Conservation (phyloP, 192 early-diverging fungal genomes). For the Haplosporangium gracile region DNA sequence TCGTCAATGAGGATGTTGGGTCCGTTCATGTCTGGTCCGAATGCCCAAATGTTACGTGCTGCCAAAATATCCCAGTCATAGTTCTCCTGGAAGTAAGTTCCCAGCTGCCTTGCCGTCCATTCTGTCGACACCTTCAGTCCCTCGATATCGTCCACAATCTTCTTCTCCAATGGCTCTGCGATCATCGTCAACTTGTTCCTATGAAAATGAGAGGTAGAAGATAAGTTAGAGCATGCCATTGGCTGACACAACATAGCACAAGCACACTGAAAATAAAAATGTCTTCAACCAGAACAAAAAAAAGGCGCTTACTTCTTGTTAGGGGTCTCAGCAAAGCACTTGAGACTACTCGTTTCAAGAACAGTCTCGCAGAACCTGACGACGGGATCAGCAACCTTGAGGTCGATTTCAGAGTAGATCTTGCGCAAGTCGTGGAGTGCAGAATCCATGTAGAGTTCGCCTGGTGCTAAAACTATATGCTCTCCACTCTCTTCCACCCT, state of each 20-base stretch:
- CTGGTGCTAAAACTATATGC: conserved; percentile 94
- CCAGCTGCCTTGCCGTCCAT: conserved; percentile 83
- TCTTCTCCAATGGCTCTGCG: conserved; percentile 92
- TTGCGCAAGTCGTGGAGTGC: conserved; percentile 95
- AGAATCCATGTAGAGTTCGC: conserved; percentile 97
- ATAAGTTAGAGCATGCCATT: not conserved
- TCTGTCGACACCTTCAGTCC: conserved; percentile 74
- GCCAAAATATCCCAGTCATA: conserved; percentile 97
- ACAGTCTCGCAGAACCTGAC: conserved; percentile 97
- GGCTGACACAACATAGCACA: not conserved
- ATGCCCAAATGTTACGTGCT: conserved; percentile 96
- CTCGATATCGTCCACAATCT: conserved; percentile 95
- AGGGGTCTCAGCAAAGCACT: conserved; percentile 98
- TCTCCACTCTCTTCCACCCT: conserved; percentile 98
- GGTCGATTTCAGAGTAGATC: conserved; percentile 96
- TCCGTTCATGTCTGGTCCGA: conserved; percentile 93
- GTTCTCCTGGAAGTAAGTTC: conserved; percentile 84
- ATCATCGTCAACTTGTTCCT: conserved; percentile 98
- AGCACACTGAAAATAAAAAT: not conserved
- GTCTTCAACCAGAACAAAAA: not conserved
- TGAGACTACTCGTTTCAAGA: conserved; percentile 91
- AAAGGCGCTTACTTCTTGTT: conserved; percentile 88
- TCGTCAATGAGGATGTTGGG: conserved; percentile 97
- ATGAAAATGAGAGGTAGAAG: not conserved
- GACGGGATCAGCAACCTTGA: conserved; percentile 98